Evolutionary conservation across 352 stramenopile species (phyloP).

Genomic region (Pythium sukuiense): DNA sequence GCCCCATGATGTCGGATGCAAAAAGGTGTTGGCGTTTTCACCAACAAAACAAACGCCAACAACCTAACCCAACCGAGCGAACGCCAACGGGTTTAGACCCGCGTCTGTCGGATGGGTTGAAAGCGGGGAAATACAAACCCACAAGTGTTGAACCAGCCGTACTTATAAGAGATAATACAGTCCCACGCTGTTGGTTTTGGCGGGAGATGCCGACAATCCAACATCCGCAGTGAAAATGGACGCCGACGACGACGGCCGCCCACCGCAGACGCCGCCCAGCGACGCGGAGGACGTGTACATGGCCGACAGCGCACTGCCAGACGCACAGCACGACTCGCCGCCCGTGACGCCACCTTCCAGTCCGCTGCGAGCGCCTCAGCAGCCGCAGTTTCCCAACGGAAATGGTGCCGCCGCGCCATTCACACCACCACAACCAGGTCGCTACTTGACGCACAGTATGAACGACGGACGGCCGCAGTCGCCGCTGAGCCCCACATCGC

Average conservation of each 20-base stretch:
- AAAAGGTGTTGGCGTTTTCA: conserved; percentile 3
- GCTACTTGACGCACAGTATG: conserved; percentile 47
- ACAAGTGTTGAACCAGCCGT: neutral
- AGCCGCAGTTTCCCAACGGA: conserved; percentile 3
- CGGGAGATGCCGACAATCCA: neutral
- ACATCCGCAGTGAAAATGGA: conserved; percentile 7
- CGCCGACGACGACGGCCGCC: conserved; percentile 10
- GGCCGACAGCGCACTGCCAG: conserved; percentile 1
- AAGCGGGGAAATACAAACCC: neutral
- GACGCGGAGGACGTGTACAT: conserved; percentile 15
- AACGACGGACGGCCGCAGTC: conserved; percentile 25
- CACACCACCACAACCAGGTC: conserved; percentile 17
- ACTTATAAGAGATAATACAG: neutral
- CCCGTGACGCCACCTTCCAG: conserved; percentile 65
- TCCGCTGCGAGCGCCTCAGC: conserved; percentile 28
- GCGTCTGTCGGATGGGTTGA: neutral
- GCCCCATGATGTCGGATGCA: neutral
- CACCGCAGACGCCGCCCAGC: conserved; percentile 20
- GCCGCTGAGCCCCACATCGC: conserved; percentile 46
- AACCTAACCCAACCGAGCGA: neutral
- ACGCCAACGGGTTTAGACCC: neutral
- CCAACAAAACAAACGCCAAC: neutral
- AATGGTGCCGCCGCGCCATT: conserved; percentile 13
- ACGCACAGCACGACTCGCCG: conserved; percentile 34
- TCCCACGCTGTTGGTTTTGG: conserved; percentile 15